Evolutionary conservation across 257 asterid genomes (phyloP), one percentile per base, ranked within the genome.

Genomic region (Solanum tarapatanum): DNA sequence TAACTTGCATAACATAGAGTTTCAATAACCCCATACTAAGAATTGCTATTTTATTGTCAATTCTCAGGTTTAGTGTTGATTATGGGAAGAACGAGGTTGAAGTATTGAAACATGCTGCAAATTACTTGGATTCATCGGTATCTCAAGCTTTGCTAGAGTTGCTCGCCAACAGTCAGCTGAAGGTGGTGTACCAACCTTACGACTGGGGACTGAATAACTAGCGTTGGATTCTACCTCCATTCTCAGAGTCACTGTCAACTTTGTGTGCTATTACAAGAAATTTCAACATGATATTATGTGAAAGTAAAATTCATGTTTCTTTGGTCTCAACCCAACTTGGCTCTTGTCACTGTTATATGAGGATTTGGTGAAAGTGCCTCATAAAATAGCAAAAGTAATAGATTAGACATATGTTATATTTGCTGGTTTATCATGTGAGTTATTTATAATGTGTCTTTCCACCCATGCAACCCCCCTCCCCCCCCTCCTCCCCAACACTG

Each of bases 141-240:
- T 90, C 94, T 70, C 95, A 91, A 86, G 92, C 95, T 24, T 88
- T 94, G 86, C 93, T 95, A 21, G 98, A 94, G 74, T 90, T 93
- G 94, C 94, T 96, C 37, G 92, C 95, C 17, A 87, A 73, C 36
- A 66, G 92, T 86, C 97, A 95, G 87, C 86, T 94, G 84, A 95
- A 93, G 91, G 94, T 96, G 86, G 79, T 93, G 14, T 94, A 93
- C 88, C 95, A 89, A 88, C 92, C 91, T 10, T 96, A 90, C 85
- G 96, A 95, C 55, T 96, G 99, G 98, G 95, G 96, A 85, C 89
- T 96, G 91, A 95, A 95, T 89, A 83, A 93, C 91, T 94, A 91
- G 93, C 55, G 30, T 33, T 70, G 37, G 36, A 72, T 51, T 74
- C 45, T 4, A 36, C 66, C 41, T 76, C 58, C 83, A 4, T 80